Base-by-base conservation (phyloP, 2,329 filamentous ascomycete species). In the Colletotrichum spinosum region DNA sequence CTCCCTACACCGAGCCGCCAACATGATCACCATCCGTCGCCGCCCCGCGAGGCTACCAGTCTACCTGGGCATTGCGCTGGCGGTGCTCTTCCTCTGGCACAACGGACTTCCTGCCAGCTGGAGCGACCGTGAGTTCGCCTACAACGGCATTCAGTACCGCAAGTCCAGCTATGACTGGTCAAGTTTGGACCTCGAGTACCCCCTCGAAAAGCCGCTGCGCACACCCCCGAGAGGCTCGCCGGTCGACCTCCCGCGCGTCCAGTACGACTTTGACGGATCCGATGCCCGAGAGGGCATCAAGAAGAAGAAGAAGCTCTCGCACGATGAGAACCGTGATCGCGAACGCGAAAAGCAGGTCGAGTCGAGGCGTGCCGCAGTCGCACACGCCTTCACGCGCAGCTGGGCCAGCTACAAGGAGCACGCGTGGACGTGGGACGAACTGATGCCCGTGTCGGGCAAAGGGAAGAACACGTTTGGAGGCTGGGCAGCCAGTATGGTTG, bases 401-500 rank as follows among this genome's bases (percentile, higher is more conserved):
- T 84, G 86, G 86, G 74, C 80, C 34, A 80, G 81, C 7, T 88
- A 88, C 72, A 83, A 82, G 68, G 77, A 78, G 48, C 75, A 86
- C 68, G 86, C 86, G 1, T 88, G 85, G 84, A 75, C 81, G n/a
- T 78, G 81, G 68, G 86, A 88, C 65, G 85, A 88, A 75, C 77
- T 88, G 45, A 76, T 77, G 67, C 86, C 86, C 12, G 72, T 86
- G 41, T 80, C 82, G 8, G 78, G 81, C 55, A 75, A 74, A 46
- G 83, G 78, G 49, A 80, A 76, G 61, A 81, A 84, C 65, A 77
- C 74, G 2, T 85, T 87, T 69, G 82, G 80, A 9, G 84, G 84
- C 48, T 89, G 87, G 80, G 84, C 81, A 15, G 87, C 86, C 2
- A 88, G 87, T 44, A 73, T 90, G 44, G 83, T 90, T 42, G 87